Base-by-base conservation (phyloP, 805 yeast genomes). In the Candida ovalis region DNA sequence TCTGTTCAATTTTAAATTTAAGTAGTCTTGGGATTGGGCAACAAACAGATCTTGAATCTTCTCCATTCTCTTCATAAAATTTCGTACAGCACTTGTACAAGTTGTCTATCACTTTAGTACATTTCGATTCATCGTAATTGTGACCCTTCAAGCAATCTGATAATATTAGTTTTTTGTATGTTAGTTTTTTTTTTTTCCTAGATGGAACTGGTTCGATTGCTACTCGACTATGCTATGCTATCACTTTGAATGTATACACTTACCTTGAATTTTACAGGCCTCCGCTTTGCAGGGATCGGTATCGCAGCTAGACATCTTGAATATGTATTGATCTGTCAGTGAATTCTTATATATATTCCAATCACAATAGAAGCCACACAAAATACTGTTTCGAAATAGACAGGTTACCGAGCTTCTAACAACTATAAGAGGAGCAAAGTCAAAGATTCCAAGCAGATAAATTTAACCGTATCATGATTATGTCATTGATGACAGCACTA, bases 181-280 rank as follows among this genome's bases (percentile, higher is more conserved):
- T 22, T 22, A 24, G 41, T 39, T 4, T 33, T 17, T 17, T 17
- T 33, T 10, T 33, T 1, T 33, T n/a, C n/a, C n/a, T n/a, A n/a
- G n/a, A n/a, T n/a, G n/a, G n/a, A n/a, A n/a, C n/a, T n/a, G n/a
- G n/a, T 4, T 23, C 17, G 17, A 12, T 21, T 12, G 17, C 22
- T 36, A 19, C 22, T 21, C 23, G 17, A 21, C 17, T 4, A 10
- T 37, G 8, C 18, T 4, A 21, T 24, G n/a, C 17, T 13, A 21
- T 3, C 10, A 44, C 18, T 23, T 21, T 23, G 25, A n/a, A 30
- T 1, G 24, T 4, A 24, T 36, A 10, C 32, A 69, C 80, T 23
- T 62, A 79, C 84, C 73, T 64, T 88, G 96, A 36, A 88, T 88
- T 2, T 81, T 82, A 68, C 96, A 88, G 2, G 96, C 96, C 53